A percentile compares a stretch with the other conserved stretches of the same genome.
These are phyloP conservation scores for Oryza australiensis DNA, from an alignment of 176 grass and related monocot genomes.

Conservation along the genomic window DNA sequence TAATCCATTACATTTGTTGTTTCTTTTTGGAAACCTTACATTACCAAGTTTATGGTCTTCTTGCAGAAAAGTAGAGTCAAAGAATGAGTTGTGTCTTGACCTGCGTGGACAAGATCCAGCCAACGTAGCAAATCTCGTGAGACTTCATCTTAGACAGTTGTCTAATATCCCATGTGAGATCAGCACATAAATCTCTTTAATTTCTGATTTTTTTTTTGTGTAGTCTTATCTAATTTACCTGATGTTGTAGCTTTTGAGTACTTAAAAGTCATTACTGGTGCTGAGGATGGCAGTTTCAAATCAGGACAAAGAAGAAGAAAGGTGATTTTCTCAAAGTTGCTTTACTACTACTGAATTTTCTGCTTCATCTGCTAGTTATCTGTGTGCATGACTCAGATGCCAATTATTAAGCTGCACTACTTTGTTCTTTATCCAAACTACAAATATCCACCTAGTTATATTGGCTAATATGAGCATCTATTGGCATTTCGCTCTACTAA, in stretches of 20 bases:
- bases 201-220: slow-evolving; percentile 40
- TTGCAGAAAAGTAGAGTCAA: slow-evolving; percentile 60
- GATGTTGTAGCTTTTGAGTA: slow-evolving; percentile 58
- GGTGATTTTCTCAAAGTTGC: slow-evolving; percentile 41
- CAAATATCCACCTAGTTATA: neutral
- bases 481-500: neutral
- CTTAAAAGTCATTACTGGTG: slow-evolving; percentile 62
- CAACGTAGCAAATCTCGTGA: slow-evolving; percentile 67
- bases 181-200: slow-evolving; percentile 15
- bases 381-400: slow-evolving; percentile 23
- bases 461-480: slow-evolving; percentile 1
- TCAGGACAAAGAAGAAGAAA: slow-evolving; percentile 75
- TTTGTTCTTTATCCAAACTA: neutral
- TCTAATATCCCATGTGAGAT: slow-evolving; percentile 87
- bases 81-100: slow-evolving; percentile 58
- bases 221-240: slow-evolving; percentile 37
- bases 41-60: slow-evolving; percentile 19
- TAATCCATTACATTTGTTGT: slow-evolving; percentile 14
- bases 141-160: slow-evolving; percentile 66
- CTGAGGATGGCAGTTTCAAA: slow-evolving; percentile 62
- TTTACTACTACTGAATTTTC: slow-evolving; percentile 24
- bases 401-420: neutral
- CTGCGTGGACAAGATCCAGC: slow-evolving; percentile 45
- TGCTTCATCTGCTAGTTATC: slow-evolving; percentile 5
- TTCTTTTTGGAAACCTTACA: slow-evolving; percentile 20